Base-by-base conservation (phyloP, 108 stramenopile genomes). In the Schizochytrium sp. region DNA sequence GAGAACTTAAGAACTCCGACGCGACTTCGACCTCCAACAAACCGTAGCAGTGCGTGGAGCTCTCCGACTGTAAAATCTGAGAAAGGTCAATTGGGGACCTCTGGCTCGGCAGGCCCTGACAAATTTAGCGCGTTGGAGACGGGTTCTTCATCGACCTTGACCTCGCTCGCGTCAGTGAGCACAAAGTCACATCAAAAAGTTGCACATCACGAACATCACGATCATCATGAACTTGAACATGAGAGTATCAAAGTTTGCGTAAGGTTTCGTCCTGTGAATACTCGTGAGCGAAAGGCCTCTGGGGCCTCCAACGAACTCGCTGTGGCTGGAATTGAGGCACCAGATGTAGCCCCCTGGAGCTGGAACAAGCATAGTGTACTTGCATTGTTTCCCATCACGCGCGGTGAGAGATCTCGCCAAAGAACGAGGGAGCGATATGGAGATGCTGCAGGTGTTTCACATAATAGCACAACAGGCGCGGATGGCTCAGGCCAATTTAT, bases 171-270 rank as follows among this genome's bases (percentile, higher is more conserved):
- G 28, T 28, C 28, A 28, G 28, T 28, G 28, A 28, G 28, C 28
- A 28, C 28, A 28, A 28, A 28, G 28, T 28, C 28, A 28, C 28
- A 28, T 28, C 28, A 28, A 28, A 28, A 28, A 28, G 28, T 28
- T 28, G 28, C 28, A 28, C 28, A 28, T 28, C 28, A 28, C 28
- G 28, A 28, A 28, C 28, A 28, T 28, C 28, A 28, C 28, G 28
- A 28, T 28, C 28, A 69, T 8, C 64, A 69, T 28, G 45, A n/a
- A 5, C 76, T 83, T 10, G 53, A 83, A 5, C 50, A 83, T 13
- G 76, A 83, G 3, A 83, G 50, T 2, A 55, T 83, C 50, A 49
- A 55, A 38, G 76, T 83, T 5, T 83, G 76, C 76, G 76, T 83
- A 53, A 10, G 76, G 0, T 83, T 83, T 53, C 76, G 76, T 5